Conservation (phyloP, 73 alveolate genomes). For the Blepharisma stoltei region DNA sequence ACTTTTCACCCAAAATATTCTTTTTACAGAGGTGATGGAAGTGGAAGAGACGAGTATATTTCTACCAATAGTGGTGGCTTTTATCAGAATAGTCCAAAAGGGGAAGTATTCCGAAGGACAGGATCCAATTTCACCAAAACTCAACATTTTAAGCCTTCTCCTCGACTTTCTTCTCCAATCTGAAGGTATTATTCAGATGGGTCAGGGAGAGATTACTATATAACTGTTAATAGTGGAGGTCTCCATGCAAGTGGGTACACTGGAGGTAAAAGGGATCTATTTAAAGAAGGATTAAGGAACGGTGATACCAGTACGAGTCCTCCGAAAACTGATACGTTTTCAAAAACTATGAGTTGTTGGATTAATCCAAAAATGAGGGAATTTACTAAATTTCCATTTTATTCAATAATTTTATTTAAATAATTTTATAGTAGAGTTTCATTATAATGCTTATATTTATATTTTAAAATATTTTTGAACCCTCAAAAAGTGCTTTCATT, state of each 20-base stretch:
- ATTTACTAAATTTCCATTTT: too few relatives aligned
- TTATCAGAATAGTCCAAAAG: neutral
- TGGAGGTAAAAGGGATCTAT: neutral
- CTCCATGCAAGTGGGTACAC: neutral
- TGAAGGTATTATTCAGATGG: slow-evolving; percentile 31
- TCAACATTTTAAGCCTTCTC: slow-evolving; percentile 35
- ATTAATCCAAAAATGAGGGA: too few relatives aligned
- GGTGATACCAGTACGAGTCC: neutral
- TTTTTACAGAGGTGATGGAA: slow-evolving; percentile 45
- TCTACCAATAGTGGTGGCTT: slow-evolving; percentile 36
- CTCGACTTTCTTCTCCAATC: slow-evolving; percentile 38
- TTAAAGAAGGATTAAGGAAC: slow-evolving; percentile 4
- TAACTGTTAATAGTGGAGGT: slow-evolving; percentile 21
- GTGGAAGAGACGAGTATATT: slow-evolving; percentile 37
- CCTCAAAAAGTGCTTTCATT: too few relatives aligned
- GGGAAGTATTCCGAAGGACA: neutral
- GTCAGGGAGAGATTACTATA: slow-evolving; percentile 18
- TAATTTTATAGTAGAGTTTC: too few relatives aligned
- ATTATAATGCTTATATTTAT: too few relatives aligned
- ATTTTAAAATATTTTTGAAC: too few relatives aligned
- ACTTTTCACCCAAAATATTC: slow-evolving; percentile 55
- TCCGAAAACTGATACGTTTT: too few relatives aligned
- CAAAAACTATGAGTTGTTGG: too few relatives aligned
- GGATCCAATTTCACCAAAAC: neutral
- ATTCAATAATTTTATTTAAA: too few relatives aligned